Percentiles rank a stretch among this genome's conserved stretches.
These are phyloP conservation scores for Pythium volutum DNA, from an alignment of 352 stramenopile species.

Conservation along the genomic window DNA sequence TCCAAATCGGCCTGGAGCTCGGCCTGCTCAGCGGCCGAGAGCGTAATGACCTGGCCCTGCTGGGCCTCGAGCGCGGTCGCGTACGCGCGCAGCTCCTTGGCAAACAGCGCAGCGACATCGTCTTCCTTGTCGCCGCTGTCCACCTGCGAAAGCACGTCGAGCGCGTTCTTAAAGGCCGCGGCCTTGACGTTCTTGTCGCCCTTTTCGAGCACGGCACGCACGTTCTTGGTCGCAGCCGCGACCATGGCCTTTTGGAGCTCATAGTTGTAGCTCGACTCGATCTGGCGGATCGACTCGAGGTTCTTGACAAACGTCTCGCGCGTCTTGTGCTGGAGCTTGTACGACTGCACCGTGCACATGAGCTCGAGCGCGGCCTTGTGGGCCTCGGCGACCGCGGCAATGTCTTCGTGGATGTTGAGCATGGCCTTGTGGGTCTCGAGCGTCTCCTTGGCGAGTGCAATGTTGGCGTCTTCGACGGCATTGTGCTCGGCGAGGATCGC, in stretches of 20 bases:
- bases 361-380: slow-evolving; percentile 81
- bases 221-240: slow-evolving; percentile 61
- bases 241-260: slow-evolving; percentile 87
- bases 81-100: slow-evolving; percentile 81
- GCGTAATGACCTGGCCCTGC: slow-evolving; percentile 74
- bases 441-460: slow-evolving; percentile 79
- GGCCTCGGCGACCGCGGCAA: slow-evolving; percentile 65
- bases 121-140: slow-evolving; percentile 82
- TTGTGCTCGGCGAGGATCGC: slow-evolving; percentile 86
- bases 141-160: slow-evolving; percentile 76
- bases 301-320: slow-evolving; percentile 86
- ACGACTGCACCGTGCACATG: slow-evolving; percentile 82
- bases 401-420: slow-evolving; percentile 85
- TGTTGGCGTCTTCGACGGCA: slow-evolving; percentile 80
- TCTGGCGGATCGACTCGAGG: slow-evolving; percentile 81
- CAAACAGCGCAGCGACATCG: slow-evolving; percentile 76
- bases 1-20: slow-evolving; percentile 82
- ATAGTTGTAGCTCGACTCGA: slow-evolving; percentile 77
- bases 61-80: slow-evolving; percentile 70
- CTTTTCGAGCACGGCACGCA: slow-evolving; percentile 67
- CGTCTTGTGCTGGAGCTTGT: slow-evolving; percentile 87
- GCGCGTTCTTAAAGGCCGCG: slow-evolving; percentile 79
- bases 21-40: slow-evolving; percentile 72
- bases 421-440: slow-evolving; percentile 79
- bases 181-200: slow-evolving; percentile 86